A percentile compares a stretch with the other conserved stretches of the same genome.
Evolutionary conservation across 2,329 filamentous ascomycete genomes (phyloP).

Genomic region (Helicocarpus griseus): DNA sequence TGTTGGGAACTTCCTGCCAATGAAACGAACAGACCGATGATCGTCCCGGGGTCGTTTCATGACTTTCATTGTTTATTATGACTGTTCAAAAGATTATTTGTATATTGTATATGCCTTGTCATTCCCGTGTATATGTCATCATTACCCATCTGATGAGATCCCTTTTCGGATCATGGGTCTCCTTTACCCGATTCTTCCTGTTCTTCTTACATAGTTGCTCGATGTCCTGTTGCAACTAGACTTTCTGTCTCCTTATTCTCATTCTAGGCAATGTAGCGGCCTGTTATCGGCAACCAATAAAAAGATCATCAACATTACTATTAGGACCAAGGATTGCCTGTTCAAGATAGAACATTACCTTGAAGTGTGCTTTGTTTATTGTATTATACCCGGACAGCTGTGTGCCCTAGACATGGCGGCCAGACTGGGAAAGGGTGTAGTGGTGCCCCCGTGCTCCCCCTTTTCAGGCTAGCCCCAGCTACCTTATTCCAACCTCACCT

Average conservation of each 20-base stretch:
- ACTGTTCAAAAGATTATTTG: not conserved
- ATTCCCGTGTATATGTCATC: not conserved
- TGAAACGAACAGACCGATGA: slow-evolving; percentile 50
- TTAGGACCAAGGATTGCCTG: not conserved
- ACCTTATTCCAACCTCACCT: not conserved
- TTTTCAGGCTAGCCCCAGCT: not conserved
- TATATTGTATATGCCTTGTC: slow-evolving; percentile 2
- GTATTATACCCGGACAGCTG: not conserved
- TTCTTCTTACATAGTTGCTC: not conserved
- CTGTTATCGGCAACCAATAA: not conserved
- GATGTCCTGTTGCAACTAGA: not conserved
- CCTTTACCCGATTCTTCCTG: not conserved
- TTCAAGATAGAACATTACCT: not conserved
- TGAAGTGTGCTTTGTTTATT: not conserved
- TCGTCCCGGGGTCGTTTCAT: not conserved
- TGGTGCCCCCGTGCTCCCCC: not conserved
- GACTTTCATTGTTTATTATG: not conserved
- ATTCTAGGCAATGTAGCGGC: not conserved
- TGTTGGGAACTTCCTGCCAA: slow-evolving; percentile 91
- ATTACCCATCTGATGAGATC: not conserved
- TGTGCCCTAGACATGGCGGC: too few relatives aligned
- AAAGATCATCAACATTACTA: not conserved
- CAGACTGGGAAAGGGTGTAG: not conserved
- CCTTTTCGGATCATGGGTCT: not conserved
- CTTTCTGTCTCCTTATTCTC: not conserved